These are phyloP conservation scores for Kwoniella sp. DNA, from an alignment of 768 basidiomycete species.

Conservation along the genomic window DNA sequence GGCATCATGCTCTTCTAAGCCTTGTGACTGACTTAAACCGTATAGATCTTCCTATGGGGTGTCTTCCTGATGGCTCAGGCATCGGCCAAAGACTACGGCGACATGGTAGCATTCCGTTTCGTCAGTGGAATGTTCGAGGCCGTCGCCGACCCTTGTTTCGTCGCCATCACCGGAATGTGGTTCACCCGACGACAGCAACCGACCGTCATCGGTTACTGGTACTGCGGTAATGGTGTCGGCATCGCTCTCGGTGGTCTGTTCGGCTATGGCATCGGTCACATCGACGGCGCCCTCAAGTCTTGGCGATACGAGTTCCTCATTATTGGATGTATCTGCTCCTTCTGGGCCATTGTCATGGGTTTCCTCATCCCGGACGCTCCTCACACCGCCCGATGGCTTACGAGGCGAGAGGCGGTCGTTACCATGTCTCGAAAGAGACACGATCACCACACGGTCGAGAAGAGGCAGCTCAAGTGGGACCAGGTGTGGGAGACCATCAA, in stretches of 20 bases:
- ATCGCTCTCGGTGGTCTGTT: constrained; percentile 53
- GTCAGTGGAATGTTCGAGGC: constrained; percentile 52
- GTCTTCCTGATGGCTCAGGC: constrained; percentile 53
- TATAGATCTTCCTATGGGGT: constrained; percentile 49
- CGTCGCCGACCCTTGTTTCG: constrained; percentile 47
- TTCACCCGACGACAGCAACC: constrained; percentile 53
- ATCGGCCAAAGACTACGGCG: constrained; percentile 47
- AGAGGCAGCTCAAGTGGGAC: constrained; percentile 38
- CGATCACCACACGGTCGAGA: constrained; percentile 47
- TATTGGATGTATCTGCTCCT: constrained; percentile 35
- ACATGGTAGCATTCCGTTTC: constrained; percentile 51
- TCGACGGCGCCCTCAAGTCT: constrained; percentile 40
- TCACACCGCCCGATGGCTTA: constrained; percentile 39
- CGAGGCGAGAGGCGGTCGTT: constrained; percentile 41
- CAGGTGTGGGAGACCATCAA: constrained; percentile 34
- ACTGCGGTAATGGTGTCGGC: constrained; percentile 52
- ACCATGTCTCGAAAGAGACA: constrained; percentile 42
- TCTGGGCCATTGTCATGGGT: constrained; percentile 40
- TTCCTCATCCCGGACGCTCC: constrained; percentile 45
- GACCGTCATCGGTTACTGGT: constrained; percentile 50
- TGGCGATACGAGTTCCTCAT: constrained; percentile 50
- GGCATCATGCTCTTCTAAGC: not conserved
- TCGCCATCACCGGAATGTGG: constrained; percentile 49
- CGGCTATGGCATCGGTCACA: constrained; percentile 43
- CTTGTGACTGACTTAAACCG: not conserved